Conservation (phyloP, 83 land plant genomes). For the Larix sibirica region DNA sequence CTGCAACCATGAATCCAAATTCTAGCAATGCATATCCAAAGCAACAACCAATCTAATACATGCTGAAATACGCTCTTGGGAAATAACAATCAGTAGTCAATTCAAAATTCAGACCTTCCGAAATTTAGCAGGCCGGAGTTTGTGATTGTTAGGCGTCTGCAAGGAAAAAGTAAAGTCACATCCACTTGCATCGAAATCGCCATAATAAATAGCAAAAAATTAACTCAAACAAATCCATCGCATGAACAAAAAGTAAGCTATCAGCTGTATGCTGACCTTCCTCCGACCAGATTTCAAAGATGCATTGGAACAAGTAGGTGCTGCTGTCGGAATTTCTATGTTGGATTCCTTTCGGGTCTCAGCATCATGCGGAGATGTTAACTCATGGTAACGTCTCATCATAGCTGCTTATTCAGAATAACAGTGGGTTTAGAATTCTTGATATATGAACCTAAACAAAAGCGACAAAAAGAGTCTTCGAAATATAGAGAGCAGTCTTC, state of each 20-base stretch:
- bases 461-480: background rate
- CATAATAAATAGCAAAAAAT: background rate
- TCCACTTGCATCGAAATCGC: background rate
- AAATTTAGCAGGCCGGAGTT: background rate
- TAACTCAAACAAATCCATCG: background rate
- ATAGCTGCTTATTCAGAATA: constrained; percentile 8
- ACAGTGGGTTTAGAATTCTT: background rate
- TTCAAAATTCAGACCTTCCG: background rate
- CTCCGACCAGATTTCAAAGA: background rate
- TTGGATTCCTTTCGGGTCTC: background rate
- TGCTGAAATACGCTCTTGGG: background rate
- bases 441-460: background rate
- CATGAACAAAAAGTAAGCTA: background rate
- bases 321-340: background rate
- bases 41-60: background rate
- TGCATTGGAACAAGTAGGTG: background rate
- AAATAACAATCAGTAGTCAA: background rate
- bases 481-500: background rate
- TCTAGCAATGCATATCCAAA: background rate
- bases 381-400: constrained; percentile 11
- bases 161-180: background rate
- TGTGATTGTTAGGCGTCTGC: constrained; percentile 9
- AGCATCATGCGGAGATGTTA: background rate
- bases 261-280: background rate
- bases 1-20: background rate